Conservation (phyloP, 257 asterid species). For the Agastache rugosa region DNA sequence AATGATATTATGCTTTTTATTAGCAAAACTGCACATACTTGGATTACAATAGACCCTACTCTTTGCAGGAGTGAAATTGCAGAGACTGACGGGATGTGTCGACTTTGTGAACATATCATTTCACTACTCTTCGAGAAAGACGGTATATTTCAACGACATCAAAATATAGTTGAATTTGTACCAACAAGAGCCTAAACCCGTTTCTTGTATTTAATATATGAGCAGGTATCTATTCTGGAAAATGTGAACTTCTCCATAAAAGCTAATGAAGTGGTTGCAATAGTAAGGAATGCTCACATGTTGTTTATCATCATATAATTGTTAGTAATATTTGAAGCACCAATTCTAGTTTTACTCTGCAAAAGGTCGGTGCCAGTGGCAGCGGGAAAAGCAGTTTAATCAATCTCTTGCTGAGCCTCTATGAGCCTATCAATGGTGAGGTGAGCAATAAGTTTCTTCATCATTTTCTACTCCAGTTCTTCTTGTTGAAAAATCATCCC, state of each 20-base stretch:
- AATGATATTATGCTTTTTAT: neutral
- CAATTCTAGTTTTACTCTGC: conserved; percentile 30
- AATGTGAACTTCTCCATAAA: conserved; percentile 48
- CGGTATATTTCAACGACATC: conserved; percentile 38
- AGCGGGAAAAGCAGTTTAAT: conserved; percentile 68
- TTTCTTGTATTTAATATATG: conserved; percentile 12
- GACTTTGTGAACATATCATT: conserved; percentile 54
- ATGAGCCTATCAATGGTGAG: conserved; percentile 61
- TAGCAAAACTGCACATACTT: neutral
- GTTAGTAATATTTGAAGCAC: conserved; percentile 25
- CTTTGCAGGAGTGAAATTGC: conserved; percentile 49
- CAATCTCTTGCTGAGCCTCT: conserved; percentile 64
- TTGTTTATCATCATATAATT: neutral
- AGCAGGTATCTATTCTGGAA: conserved; percentile 50
- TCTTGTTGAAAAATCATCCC: neutral
- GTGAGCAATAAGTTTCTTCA: conserved; percentile 36
- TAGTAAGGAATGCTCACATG: conserved; percentile 43
- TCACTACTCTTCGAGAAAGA: conserved; percentile 51
- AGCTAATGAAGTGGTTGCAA: conserved; percentile 55
- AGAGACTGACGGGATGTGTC: conserved; percentile 47
- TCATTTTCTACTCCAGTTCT: neutral
- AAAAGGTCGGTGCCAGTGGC: conserved; percentile 58
- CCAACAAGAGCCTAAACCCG: neutral
- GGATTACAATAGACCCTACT: conserved; percentile 17
- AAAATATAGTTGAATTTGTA: neutral